Evolutionary conservation across 164 flowering plant genomes (phyloP), one percentile per base, ranked within the genome.

Genomic region (Magnolia sinica): DNA sequence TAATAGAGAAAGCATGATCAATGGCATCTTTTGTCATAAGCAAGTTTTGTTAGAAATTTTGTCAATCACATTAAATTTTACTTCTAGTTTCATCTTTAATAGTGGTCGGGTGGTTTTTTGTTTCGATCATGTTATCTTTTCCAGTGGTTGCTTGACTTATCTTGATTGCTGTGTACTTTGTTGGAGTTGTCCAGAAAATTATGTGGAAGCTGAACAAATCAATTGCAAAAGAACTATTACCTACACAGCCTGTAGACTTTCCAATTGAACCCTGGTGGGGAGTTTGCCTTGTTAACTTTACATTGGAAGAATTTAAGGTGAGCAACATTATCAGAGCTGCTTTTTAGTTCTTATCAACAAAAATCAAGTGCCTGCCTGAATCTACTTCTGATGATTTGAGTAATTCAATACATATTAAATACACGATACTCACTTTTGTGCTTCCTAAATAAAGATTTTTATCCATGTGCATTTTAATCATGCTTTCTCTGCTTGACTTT

Each of bases 191-290:
- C 82, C 91, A 96, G 99, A 96, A 96, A 91, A 91, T 96, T 69
- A 96, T 94, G 99, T 96, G 99, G 99, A 96, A 94, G 90, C 88
- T 94, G 79, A 94, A 94, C 88, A 96, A 96, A 86, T 94, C 99
- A 75, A 96, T 96, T 82, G 98, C 98, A 50, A 96, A 91, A 84
- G 99, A 94, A 81, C 82, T 91, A 71, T 84, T 96, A 82, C 99
- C 99, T n/a, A 84, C 87, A 24, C 97, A 94, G 81, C 97, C 97
- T 73, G 97, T 91, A 70, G 97, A 96, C 77, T 91, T 96, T 81
- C 76, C 86, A 55, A 90, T 92, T 84, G 99, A 96, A 78, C 91
- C 98, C 55, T 96, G 99, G 99, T 96, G 99, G 99, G 99, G 96
- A 80, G 89, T 94, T 77, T 92, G 97, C 81, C 95, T 96, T 31